Evolutionary conservation across 2,329 filamentous ascomycete genomes (phyloP), one percentile per base, ranked within the genome.

Genomic region (Cladosporium cucumerinum): DNA sequence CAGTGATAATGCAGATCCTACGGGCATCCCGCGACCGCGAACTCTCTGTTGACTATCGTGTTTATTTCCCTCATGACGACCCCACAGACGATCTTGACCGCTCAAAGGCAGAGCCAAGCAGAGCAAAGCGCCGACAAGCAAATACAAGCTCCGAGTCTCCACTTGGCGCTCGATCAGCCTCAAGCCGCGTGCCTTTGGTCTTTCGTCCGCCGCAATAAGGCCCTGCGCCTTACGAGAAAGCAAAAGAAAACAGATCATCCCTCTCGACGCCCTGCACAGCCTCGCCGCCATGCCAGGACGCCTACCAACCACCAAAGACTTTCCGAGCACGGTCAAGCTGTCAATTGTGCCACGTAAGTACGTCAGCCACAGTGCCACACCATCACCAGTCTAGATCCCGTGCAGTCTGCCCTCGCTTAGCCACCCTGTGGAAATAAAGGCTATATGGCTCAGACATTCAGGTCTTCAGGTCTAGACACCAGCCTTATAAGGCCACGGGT

Each of bases 271-370:
- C 48, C 48, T 51, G 48, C 51, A 32, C 51, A 23, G 51, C 51
- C 58, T 61, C 58, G 21, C 26, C 49, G 34, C 23, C 60, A 79
- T 79, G 78, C 77, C 77, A 57, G 76, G 78, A 61, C 78, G 79
- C 63, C 74, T 82, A 54, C 81, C 81, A 39, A 77, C 72, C 3
- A 70, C 70, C 43, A 69, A 68, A 18, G 81, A 83, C 72, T 82
- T 83, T 60, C 73, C 80, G 11, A 69, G 73, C 28, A 72, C 74
- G 8, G 72, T 79, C 30, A 77, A 72, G 51, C 70, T 82, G 49
- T 77, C 73, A 66, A 78, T 83, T 52, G 77, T 78, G 32, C 76
- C 80, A 64, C 77, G 81, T 83, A 78, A 74, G 81, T 74, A 54
- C 55, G 54, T 64, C 62, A 64, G 62, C 62, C 62, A 64, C 62